Conservation (phyloP, 208 protist genomes). For the Trypanosoma melophagium region DNA sequence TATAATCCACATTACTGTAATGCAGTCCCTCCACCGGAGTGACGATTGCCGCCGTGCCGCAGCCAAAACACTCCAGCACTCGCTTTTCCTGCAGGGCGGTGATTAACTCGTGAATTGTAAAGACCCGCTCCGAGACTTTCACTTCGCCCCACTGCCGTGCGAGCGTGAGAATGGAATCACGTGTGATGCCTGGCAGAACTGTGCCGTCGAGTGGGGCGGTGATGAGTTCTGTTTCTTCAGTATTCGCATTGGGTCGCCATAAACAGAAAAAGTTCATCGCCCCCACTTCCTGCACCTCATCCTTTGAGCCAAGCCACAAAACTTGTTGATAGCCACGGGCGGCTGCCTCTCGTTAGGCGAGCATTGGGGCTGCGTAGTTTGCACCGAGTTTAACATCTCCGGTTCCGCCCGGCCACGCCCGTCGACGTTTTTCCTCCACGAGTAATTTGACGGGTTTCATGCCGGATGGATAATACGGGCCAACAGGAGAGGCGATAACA, state of each 20-base stretch:
- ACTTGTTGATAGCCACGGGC: slow-evolving; percentile 95
- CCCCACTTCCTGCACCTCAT: slow-evolving; percentile 96
- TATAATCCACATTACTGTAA: slow-evolving; percentile 72
- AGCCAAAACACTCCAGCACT: slow-evolving; percentile 95
- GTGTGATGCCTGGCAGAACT: slow-evolving; percentile 96
- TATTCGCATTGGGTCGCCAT: slow-evolving; percentile 78
- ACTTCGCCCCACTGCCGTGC: slow-evolving; percentile 80
- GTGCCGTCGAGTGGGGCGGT: slow-evolving; percentile 95
- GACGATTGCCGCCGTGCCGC: slow-evolving; percentile 96
- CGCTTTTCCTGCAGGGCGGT: slow-evolving; percentile 78
- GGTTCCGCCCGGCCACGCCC: slow-evolving; percentile 96
- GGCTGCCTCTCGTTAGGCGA: slow-evolving; percentile 82
- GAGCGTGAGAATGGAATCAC: slow-evolving; percentile 94
- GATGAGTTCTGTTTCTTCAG: slow-evolving; percentile 86
- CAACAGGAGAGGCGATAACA: slow-evolving; percentile 96
- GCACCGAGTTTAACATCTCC: slow-evolving; percentile 93
- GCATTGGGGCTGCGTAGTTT: slow-evolving; percentile 92
- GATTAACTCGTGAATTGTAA: slow-evolving; percentile 88
- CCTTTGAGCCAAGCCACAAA: slow-evolving; percentile 95
- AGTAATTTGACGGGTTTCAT: slow-evolving; percentile 93
- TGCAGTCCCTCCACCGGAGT: slow-evolving; percentile 88
- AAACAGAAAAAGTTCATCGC: slow-evolving; percentile 98
- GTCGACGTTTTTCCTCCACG: slow-evolving; percentile 85
- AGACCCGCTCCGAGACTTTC: slow-evolving; percentile 80
- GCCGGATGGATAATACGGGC: slow-evolving; percentile 94